Evolutionary conservation across 345 rosid genomes (phyloP), one percentile per base, ranked within the genome.

Genomic region (Erucastrum elatum): DNA sequence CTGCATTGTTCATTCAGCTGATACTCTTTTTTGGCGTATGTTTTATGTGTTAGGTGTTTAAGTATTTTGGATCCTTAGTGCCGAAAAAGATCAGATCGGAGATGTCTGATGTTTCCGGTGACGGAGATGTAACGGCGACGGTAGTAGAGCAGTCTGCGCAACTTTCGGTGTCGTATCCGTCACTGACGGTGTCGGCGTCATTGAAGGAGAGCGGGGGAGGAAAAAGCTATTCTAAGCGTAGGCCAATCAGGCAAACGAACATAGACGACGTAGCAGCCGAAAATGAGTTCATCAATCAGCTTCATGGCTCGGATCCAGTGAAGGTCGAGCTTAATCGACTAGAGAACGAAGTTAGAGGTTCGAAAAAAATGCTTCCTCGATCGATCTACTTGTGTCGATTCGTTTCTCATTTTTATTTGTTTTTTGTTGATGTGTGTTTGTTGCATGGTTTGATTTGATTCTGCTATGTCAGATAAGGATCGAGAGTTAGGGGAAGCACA

Each of bases 261-360:
- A 88, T 95, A 41, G 55, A 46, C 49, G 99, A 95, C 80, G 98
- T 94, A 0, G 75, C 83, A 3, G 72, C 72, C 6, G 99, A 95
- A 64, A 95, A 89, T 74, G 98, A 93, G 85, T 87, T 96, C 81
- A 93, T 93, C 13, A 90, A 94, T 31, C 55, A 88, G 80, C 88
- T 95, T 37, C 99, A 91, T 82, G 98, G 99, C 61, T 95, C 99
- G 89, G 98, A 95, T 95, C 99, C 96, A 86, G 98, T 95, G 69
- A 95, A 95, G 83, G 84, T 95, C 44, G 99, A 95, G 88, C 97
- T 95, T 79, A 95, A 95, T 86, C 97, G 99, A 79, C 88, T 93
- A 26, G 98, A 95, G 89, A 95, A 93, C 77, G 98, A 95, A 83
- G 96, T 95, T 82, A 89, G 91, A 95, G 98, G 99, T 95, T 64